phyloP scores from a whole-genome alignment of 176 grass and related monocot species.

The Musa itinerans region DNA sequence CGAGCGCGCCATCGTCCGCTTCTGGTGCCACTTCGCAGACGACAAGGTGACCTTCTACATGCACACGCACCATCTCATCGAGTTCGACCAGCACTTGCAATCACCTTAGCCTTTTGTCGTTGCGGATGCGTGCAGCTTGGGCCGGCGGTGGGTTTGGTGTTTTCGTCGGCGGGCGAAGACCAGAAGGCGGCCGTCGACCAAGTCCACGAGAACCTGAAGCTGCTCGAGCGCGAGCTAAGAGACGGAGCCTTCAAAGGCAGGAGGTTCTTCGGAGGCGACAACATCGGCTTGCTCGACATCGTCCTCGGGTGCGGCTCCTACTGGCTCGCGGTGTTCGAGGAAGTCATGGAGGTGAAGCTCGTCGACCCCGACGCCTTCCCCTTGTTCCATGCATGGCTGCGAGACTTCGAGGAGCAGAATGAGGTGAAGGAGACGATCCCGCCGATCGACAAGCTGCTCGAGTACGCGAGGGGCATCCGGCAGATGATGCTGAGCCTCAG shows the following conservation, averaged over 20 bases:
- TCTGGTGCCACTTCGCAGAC: conserved; percentile 36
- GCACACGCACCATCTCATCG: too few relatives aligned
- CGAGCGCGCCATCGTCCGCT: conserved; percentile 24
- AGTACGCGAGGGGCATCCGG: conserved; percentile 4
- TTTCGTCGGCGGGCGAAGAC: not conserved
- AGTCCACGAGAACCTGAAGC: not conserved
- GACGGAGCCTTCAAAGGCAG: not conserved
- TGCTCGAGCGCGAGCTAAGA: not conserved
- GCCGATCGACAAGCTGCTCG: conserved; percentile 8
- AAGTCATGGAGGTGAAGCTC: conserved; percentile 5
- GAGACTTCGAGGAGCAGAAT: conserved; percentile 11
- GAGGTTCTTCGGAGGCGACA: not conserved
- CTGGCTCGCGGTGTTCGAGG: conserved; percentile 10
- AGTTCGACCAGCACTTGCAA: too few relatives aligned
- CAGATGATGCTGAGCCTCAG: conserved; percentile 6
- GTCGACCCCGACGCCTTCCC: conserved; percentile 7
- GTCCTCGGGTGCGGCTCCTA: conserved; percentile 8
- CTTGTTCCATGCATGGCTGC: conserved; percentile 3
- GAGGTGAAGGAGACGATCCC: conserved; percentile 18
- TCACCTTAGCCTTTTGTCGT: too few relatives aligned
- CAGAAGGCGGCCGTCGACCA: not conserved
- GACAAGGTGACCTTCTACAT: not conserved
- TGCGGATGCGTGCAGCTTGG: not conserved
- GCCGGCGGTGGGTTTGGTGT: not conserved
- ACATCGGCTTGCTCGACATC: not conserved